Evolutionary conservation across 345 rosid species (phyloP), one percentile per base, ranked within the genome.

Genomic region (Populus deltoides): DNA sequence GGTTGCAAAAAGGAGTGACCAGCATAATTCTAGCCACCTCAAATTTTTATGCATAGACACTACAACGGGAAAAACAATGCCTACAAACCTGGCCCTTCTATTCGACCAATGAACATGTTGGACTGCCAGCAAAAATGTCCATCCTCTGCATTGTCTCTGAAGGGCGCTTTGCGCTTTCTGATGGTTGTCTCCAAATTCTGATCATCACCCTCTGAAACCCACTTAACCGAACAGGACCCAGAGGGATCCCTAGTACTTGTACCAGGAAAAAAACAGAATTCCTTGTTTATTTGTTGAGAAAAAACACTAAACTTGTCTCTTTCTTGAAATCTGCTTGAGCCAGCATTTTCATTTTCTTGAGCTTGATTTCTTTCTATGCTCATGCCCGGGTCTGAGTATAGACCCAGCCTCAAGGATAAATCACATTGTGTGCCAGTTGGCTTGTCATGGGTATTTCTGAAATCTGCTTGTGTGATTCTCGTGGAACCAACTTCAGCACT

Each of bases 331-430:
- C 86, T 78, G 53, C 83, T 81, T 27, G 85, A 79, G 49, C 77
- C 89, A 66, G 53, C 76, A 65, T 77, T 85, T 68, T 82, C 83
- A 15, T 70, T 80, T 82, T 86, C 89, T 35, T 74, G 88, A 85
- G 80, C 85, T 22, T 73, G 83, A 73, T 81, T 87, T 69, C 77
- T 81, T 63, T 82, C 89, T 82, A 36, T 63, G 78, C 85, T 86
- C 73, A 66, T 75, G 38, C 79, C 79, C 3, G 89, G 84, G 59
- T 89, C 90, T 55, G 90, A 82, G 41, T 83, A 85, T 69, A 78
- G 82, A 82, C 98, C 94, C 79, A 96, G 89, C 85, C 97, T 86
- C 85, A 96, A 85, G 35, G 97, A 91, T 59, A 96, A 86, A 88
- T 96, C 98, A 66, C 97, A 93, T 35, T 84, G 85, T 69, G 70